These are phyloP conservation scores for Aspergillus pseudoglaucus DNA, from an alignment of 2,329 filamentous ascomycete species.

Conservation along the genomic window DNA sequence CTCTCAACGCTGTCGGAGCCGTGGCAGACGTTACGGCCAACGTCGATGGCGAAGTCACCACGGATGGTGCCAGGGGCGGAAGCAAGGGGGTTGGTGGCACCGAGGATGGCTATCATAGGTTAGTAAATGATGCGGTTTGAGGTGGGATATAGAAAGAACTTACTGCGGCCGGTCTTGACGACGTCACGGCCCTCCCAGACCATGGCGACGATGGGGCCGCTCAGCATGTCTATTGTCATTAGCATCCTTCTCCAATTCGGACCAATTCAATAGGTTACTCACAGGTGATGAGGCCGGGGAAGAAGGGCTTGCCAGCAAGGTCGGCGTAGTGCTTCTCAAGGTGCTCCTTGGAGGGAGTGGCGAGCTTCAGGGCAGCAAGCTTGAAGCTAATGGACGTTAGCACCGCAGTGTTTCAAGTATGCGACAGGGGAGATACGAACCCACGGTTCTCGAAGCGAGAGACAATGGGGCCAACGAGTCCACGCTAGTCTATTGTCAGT, in stretches of 20 bases:
- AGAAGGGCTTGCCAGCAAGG: slow-evolving; percentile 92
- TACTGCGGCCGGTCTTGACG: slow-evolving; percentile 95
- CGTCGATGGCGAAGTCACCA: slow-evolving; percentile 81
- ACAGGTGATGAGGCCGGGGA: slow-evolving; percentile 89
- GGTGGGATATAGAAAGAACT: slow-evolving; percentile 27
- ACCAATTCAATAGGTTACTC: slow-evolving; percentile 34
- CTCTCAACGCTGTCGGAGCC: slow-evolving; percentile 97
- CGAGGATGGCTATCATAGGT: slow-evolving; percentile 64
- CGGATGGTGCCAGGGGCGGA: slow-evolving; percentile 97
- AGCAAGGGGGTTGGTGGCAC: slow-evolving; percentile 96
- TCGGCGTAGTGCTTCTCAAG: slow-evolving; percentile 98
- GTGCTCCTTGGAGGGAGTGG: slow-evolving; percentile 82
- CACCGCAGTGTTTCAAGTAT: slow-evolving; percentile 6
- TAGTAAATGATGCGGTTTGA: slow-evolving; percentile 6
- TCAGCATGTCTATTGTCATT: slow-evolving; percentile 72
- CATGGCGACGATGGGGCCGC: slow-evolving; percentile 97
- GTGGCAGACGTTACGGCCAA: slow-evolving; percentile 99
- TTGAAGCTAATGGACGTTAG: slow-evolving; percentile 64
- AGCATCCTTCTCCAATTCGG: slow-evolving; percentile 6
- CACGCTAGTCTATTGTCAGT: slow-evolving; percentile 59
- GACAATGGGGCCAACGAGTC: slow-evolving; percentile 96
- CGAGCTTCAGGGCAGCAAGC: slow-evolving; percentile 95
- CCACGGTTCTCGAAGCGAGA: slow-evolving; percentile 95
- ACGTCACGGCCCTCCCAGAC: slow-evolving; percentile 98
- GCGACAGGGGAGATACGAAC: slow-evolving; percentile 44